phyloP scores from a whole-genome alignment of 129 eudicot genomes.

The Flaveria linearis region DNA sequence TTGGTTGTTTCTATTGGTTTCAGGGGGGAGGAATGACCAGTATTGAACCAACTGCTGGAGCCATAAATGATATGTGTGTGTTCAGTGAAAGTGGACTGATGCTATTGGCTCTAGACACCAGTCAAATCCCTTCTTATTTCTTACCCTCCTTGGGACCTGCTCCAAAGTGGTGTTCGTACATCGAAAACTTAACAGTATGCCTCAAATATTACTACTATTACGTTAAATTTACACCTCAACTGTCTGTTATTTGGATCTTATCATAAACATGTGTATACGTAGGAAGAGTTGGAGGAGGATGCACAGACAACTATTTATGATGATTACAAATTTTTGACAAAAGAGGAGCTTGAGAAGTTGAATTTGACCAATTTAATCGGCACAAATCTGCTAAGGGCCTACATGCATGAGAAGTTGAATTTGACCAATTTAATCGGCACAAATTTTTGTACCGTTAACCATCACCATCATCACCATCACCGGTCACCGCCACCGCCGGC shows the following conservation, averaged over 20 bases:
- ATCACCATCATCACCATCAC: no score
- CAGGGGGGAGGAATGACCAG: constrained; percentile 99
- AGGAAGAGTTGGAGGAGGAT: constrained; percentile 97
- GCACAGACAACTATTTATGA: constrained; percentile 82
- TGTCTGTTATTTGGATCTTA: constrained; percentile 2
- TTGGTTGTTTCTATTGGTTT: constrained; percentile 22
- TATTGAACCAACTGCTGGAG: constrained; percentile 88
- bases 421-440: no score
- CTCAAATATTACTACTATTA: neutral
- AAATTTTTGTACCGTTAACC: no score
- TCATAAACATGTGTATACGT: constrained; percentile 28
- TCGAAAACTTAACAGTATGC: constrained; percentile 80
- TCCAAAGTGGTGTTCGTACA: constrained; percentile 92
- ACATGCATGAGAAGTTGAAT: no score
- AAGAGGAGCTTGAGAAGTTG: constrained; percentile 77
- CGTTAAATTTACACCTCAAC: neutral
- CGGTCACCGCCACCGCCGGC: no score
- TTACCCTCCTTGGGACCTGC: constrained; percentile 97
- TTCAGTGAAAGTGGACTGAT: constrained; percentile 74
- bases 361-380: constrained; percentile 82
- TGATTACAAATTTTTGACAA: constrained; percentile 88
- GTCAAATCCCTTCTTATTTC: constrained; percentile 88
- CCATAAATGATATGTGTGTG: constrained; percentile 80
- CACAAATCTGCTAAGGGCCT: constrained; percentile 85
- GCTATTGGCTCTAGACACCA: constrained; percentile 76